Evolutionary conservation across 2,329 filamentous ascomycete genomes (phyloP).

Genomic region (Tolypocladium inflatum): DNA sequence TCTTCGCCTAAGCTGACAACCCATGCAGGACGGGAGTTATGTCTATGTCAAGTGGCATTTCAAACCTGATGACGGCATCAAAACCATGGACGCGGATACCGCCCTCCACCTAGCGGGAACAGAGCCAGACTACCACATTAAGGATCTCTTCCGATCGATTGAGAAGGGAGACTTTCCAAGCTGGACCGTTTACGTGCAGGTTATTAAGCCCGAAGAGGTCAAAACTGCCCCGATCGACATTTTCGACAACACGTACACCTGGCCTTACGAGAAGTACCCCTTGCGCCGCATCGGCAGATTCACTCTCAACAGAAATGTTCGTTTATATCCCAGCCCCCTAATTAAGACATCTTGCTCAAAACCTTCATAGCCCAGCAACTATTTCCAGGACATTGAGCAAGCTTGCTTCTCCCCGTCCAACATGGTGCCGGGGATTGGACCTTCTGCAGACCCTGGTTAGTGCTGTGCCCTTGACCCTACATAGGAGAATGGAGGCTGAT

Average conservation of each 20-base stretch:
- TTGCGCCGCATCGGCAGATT: constrained; percentile 57
- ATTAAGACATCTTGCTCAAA: no score
- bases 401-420: constrained; percentile 40
- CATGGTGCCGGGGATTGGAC: constrained; percentile 40
- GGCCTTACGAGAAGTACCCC: constrained; percentile 59
- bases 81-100: constrained; percentile 31
- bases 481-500: not conserved
- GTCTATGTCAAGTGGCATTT: constrained; percentile 42
- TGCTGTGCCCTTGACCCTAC: not conserved
- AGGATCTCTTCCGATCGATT: constrained; percentile 30
- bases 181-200: constrained; percentile 45
- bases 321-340: not conserved
- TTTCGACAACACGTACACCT: constrained; percentile 62
- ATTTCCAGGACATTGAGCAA: constrained; percentile 40
- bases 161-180: constrained; percentile 31
- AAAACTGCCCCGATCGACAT: constrained; percentile 48
- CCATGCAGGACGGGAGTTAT: constrained; percentile 30
- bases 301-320: constrained; percentile 50
- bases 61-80: constrained; percentile 34
- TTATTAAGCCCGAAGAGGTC: constrained; percentile 42
- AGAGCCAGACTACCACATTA: constrained; percentile 40
- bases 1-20: constrained; percentile 22
- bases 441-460: constrained; percentile 31
- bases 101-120: constrained; percentile 23
- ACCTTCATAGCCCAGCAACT: constrained; percentile 33